Percentiles rank a stretch among this genome's conserved stretches.
Conservation (phyloP, 495 filamentous ascomycete genomes). For the Melanomma pulvis-pyrius region DNA sequence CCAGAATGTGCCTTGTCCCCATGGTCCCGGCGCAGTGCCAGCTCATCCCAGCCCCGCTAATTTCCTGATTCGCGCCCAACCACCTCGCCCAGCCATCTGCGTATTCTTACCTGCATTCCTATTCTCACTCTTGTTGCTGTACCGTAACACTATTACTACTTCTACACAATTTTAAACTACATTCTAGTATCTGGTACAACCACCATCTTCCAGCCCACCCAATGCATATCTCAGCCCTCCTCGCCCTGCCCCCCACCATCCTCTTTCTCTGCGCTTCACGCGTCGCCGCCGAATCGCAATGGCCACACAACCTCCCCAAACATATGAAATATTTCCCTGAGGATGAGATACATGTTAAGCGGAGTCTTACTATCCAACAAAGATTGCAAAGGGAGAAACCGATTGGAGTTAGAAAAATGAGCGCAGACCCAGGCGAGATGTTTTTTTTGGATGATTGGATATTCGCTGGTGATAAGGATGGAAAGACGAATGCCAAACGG, state of each 20-base stretch:
- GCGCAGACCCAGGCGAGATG: conserved; percentile 78
- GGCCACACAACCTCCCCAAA: conserved; percentile 51
- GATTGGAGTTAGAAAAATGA: conserved; percentile 72
- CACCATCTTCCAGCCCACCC: no score
- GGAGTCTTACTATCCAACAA: conserved; percentile 43
- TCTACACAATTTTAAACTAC: neutral
- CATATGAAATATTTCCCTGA: conserved; percentile 51
- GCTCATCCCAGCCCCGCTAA: conserved; percentile 35
- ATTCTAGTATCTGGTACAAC: neutral
- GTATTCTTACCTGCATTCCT: neutral
- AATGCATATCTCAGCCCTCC: conserved; percentile 33
- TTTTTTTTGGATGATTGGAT: conserved; percentile 72
- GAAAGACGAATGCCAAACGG: conserved; percentile 16
- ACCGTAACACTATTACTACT: neutral
- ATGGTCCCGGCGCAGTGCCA: conserved; percentile 11
- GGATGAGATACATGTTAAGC: conserved; percentile 43
- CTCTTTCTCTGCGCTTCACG: conserved; percentile 46
- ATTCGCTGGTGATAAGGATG: conserved; percentile 44
- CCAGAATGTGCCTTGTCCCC: conserved; percentile 12
- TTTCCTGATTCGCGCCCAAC: conserved; percentile 18
- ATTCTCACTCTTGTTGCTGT: neutral
- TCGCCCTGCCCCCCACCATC: conserved; percentile 54
- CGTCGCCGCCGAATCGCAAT: conserved; percentile 34
- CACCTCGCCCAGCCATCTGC: conserved; percentile 21
- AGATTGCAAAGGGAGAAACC: conserved; percentile 44